Base-by-base conservation (phyloP, 2,329 filamentous ascomycete genomes). In the Neodidymelliopsis sp. region DNA sequence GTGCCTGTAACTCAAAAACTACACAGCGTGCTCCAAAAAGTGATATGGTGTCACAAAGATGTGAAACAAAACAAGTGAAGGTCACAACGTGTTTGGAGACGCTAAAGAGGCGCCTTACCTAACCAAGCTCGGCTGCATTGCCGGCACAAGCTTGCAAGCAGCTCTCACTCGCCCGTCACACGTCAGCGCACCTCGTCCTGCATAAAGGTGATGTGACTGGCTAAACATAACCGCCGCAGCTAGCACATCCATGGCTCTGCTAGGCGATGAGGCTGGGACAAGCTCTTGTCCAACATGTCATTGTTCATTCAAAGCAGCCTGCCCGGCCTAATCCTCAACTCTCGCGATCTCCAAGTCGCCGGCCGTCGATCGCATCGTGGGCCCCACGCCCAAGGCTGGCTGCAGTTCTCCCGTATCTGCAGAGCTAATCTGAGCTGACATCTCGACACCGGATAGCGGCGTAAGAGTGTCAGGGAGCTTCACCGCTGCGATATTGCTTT, bases 191-290 rank as follows among this genome's bases (percentile, higher is more conserved):
- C 39, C 20, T 48, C 33, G 28, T 47, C 49, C 43, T 12, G 38
- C 38, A 43, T 43, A 27, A 36, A 29, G 38, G 37, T 15, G 28
- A 43, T 47, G 38, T 53, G 49, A 53, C 38, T 53, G 49, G 49
- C 48, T 34, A 37, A 38, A 18, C 48, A 46, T 46, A 52, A 52
- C 48, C 48, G 48, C 48, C 48, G 36, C 48, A 52, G 37, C 48
- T 46, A 52, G 42, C 31, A 41, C 42, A 41, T 42, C 48, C 48
- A 46, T 38, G 48, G 48, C 37, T 46, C 31, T 19, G 33, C 19
- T 27, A 36, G 19, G 30, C 33, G 42, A 52, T 13, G 48, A 46
- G 48, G 42, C 42, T 52, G 41, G 41, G 25, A 23, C 36, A 41
- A 42, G 38, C 42, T 42, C 39, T 41, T 52, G 41, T 45, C 19